These are phyloP conservation scores for Tulasnella sp. DNA, from an alignment of 768 basidiomycete species.

Conservation along the genomic window DNA sequence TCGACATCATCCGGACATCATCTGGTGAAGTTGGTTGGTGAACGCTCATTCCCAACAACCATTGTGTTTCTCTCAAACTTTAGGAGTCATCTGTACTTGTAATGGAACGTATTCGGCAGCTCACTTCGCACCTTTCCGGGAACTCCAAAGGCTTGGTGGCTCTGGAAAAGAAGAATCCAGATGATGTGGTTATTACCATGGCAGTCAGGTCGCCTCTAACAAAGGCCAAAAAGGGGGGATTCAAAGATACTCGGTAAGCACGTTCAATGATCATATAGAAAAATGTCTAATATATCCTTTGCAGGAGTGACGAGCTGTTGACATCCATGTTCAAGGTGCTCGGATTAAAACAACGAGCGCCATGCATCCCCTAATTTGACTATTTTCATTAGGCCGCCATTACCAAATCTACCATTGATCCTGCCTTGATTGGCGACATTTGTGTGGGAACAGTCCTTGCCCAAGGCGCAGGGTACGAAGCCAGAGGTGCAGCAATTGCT, in stretches of 20 bases:
- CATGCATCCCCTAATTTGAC: constrained; percentile 25
- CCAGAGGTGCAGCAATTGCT: constrained; percentile 59
- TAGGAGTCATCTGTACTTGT: not conserved
- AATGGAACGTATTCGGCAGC: constrained; percentile 58
- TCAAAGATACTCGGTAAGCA: constrained; percentile 48
- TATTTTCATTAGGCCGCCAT: constrained; percentile 33
- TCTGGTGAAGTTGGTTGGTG: too few species aligned
- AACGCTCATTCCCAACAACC: not conserved
- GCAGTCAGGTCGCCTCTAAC: constrained; percentile 31
- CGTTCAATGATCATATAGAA: not conserved
- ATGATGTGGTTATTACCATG: constrained; percentile 75
- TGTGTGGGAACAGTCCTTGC: constrained; percentile 68
- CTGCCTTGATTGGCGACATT: constrained; percentile 56
- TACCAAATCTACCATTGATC: constrained; percentile 44
- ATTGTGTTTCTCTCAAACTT: not conserved
- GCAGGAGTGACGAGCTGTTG: constrained; percentile 22
- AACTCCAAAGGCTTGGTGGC: constrained; percentile 34
- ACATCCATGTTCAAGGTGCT: constrained; percentile 56
- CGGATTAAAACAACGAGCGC: not conserved
- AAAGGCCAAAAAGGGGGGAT: constrained; percentile 53
- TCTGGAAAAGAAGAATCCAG: constrained; percentile 45
- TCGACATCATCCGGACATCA: too few species aligned
- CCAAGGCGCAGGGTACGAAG: constrained; percentile 47
- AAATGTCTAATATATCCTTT: not conserved
- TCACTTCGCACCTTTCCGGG: constrained; percentile 44